These are phyloP conservation scores for Typha latifolia DNA, from an alignment of 176 grass and related monocot genomes.

Conservation along the genomic window DNA sequence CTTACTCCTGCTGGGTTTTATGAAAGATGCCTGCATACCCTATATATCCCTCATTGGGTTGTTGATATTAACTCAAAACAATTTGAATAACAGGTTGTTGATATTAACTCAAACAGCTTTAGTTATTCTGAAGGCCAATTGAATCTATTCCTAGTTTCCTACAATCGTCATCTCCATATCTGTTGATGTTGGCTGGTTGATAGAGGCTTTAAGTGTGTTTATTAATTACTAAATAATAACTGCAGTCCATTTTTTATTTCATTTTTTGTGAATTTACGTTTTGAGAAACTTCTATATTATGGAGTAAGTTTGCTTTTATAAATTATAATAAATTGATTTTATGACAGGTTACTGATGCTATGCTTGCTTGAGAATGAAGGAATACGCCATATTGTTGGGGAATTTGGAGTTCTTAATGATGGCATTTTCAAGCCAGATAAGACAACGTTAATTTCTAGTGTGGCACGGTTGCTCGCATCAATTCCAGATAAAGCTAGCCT, in stretches of 20 bases:
- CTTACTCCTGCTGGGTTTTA: no score
- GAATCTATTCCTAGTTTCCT: no score
- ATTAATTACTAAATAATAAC: neutral
- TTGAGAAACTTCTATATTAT: no score
- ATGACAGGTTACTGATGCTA: conserved; percentile 62
- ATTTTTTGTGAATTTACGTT: no score
- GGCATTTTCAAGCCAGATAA: conserved; percentile 31
- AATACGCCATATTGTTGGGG: conserved; percentile 40
- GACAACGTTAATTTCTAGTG: conserved; percentile 38
- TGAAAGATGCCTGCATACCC: no score
- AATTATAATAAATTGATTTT: conserved; percentile 2
- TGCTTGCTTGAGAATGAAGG: conserved; percentile 77
- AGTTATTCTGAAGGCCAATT: no score
- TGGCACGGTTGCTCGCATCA: conserved; percentile 70
- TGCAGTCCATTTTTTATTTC: no score
- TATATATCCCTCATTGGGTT: no score
- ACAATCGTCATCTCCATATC: neutral
- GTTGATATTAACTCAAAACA: no score
- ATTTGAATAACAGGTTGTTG: no score
- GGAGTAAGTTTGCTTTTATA: conserved; percentile 12
- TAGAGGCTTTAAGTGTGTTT: neutral
- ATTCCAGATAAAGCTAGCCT: conserved; percentile 87
- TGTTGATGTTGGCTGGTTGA: neutral
- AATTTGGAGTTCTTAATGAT: conserved; percentile 33
- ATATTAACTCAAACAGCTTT: no score